Percentiles rank a stretch among this genome's conserved stretches.
These are phyloP conservation scores for Blepharisma japonicum DNA, from an alignment of 73 alveolate genomes.

Conservation along the genomic window DNA sequence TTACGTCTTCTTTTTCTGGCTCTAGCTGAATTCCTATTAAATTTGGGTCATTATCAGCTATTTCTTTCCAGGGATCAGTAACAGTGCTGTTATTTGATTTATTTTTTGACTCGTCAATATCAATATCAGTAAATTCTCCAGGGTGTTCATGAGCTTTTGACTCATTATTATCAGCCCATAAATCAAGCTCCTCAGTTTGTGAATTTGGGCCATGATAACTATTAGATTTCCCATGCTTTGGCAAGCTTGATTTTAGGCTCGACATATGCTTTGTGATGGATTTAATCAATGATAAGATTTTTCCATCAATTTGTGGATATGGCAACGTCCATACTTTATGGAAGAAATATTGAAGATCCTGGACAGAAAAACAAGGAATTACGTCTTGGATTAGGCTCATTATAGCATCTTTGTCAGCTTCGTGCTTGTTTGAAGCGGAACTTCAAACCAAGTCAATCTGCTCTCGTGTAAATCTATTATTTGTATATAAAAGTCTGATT, in stretches of 20 bases:
- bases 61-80: no score
- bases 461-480: conserved; percentile 36
- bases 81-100: no score
- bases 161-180: no score
- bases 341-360: conserved; percentile 10
- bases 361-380: background rate
- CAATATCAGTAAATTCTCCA: no score
- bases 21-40: no score
- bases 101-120: no score
- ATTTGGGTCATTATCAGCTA: no score
- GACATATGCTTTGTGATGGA: background rate
- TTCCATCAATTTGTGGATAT: background rate
- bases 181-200: no score
- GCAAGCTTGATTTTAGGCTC: background rate
- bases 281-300: background rate
- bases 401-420: conserved; percentile 38
- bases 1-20: no score
- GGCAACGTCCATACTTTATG: background rate
- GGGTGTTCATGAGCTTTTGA: no score
- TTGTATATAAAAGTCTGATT: conserved; percentile 47
- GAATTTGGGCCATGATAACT: no score
- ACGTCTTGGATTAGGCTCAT: background rate
- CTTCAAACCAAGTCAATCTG: conserved; percentile 59
- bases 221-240: no score
- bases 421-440: conserved; percentile 64